phyloP scores from a whole-genome alignment of 169 alveolate species.

The Cryptosporidium sp. region DNA sequence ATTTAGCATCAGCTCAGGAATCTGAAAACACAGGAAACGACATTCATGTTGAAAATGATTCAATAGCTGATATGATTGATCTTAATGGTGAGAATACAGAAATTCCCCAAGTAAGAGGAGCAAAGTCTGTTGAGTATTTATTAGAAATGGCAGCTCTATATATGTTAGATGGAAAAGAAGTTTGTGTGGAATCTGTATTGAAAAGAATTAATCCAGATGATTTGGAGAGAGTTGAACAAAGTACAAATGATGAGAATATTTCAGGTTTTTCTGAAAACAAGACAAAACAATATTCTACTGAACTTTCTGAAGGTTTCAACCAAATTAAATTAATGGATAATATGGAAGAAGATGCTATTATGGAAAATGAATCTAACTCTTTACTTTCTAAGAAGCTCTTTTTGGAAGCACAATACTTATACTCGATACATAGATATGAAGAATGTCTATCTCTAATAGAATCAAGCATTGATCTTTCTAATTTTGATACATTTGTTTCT shows the following conservation, averaged over 20 bases:
- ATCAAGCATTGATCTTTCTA: conserved; percentile 68
- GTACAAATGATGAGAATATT: conserved; percentile 15
- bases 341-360: not conserved
- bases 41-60: not conserved
- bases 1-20: conserved; percentile 22
- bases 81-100: not conserved
- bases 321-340: not conserved
- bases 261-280: conserved; percentile 11
- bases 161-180: conserved; percentile 37
- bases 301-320: not conserved
- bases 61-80: not conserved
- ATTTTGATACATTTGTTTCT: conserved; percentile 36
- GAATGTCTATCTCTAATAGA: conserved; percentile 68
- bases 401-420: conserved; percentile 53
- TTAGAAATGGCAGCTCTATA: conserved; percentile 58
- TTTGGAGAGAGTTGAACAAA: not conserved
- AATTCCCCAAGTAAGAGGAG: conserved; percentile 7
- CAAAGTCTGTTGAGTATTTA: conserved; percentile 26
- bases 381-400: conserved; percentile 30
- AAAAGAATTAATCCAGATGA: conserved; percentile 15
- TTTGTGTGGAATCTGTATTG: conserved; percentile 36
- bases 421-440: conserved; percentile 60
- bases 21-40: conserved; percentile 1
- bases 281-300: not conserved
- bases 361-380: not conserved